phyloP scores from a whole-genome alignment of 164 flowering plant genomes.

The Protea cynaroides region DNA sequence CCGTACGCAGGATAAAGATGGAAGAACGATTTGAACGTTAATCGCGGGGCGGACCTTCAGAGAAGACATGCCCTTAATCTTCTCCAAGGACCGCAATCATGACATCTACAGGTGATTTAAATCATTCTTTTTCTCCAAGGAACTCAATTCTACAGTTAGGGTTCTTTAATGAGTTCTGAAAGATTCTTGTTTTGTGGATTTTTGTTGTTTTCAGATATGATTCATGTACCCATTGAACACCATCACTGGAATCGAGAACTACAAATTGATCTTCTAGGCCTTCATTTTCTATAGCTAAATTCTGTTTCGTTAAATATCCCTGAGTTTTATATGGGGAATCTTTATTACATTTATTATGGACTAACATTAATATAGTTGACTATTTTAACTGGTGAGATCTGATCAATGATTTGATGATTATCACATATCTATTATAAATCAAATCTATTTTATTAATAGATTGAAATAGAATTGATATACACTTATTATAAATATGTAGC shows the following conservation, averaged over 20 bases:
- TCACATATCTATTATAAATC: no score
- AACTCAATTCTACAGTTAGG: not conserved
- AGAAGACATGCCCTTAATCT: constrained; percentile 75
- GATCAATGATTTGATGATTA: no score
- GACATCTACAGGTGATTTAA: constrained; percentile 71
- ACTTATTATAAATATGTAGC: no score
- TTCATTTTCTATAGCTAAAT: constrained; percentile 74
- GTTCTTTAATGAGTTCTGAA: not conserved
- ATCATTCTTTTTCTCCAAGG: not conserved
- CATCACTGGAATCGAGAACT: constrained; percentile 79
- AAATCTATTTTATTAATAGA: no score
- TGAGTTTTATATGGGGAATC: constrained; percentile 68
- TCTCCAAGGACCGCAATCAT: constrained; percentile 80
- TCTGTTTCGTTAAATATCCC: constrained; percentile 60
- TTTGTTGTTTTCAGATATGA: constrained; percentile 60
- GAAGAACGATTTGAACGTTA: constrained; percentile 70
- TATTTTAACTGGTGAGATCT: no score
- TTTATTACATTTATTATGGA: no score
- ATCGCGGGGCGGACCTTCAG: constrained; percentile 86
- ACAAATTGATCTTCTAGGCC: constrained; percentile 86
- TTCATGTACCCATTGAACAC: constrained; percentile 79
- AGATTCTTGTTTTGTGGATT: constrained; percentile 4
- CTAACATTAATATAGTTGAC: no score
- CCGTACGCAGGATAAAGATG: constrained; percentile 32
- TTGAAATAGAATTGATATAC: no score